Evolutionary conservation across 495 filamentous ascomycete species (phyloP), one percentile per base, ranked within the genome.

Genomic region (Oleoguttula mirabilis): DNA sequence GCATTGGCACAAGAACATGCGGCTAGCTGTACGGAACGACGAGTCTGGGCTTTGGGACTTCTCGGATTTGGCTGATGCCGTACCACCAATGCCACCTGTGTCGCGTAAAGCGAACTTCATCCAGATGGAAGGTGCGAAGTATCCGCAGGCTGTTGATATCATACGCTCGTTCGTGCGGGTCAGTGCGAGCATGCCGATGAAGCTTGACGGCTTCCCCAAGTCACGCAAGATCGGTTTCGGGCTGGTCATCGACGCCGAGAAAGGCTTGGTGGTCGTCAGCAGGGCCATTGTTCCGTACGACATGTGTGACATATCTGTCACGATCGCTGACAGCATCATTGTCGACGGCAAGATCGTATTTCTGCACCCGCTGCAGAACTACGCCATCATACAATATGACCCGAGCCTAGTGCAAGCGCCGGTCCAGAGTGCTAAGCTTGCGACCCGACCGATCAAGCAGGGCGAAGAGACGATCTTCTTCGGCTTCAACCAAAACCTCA

Each of bases 291-390:
- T 99, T 6, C 90, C 90, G 11, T 95, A 94, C 54, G 85, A 99
- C 61, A 71, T 99, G 16, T 95, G 88, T 59, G 90, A 99, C 59
- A 88, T 99, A 51, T 82, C 77, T 43, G 72, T 96, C 57, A 94
- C 87, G 5, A 84, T 99, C 41, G 90, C 90, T 12, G 92, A 99
- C 55, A 93, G 86, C 11, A 81, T 96, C 53, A 83, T 95, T 40
- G 82, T 96, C 12, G 80, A 82, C 43, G 90, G 82, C 45, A 94
- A 92, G 60, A 82, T 99, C 12, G 69, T 94, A 16, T 99, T 99
- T 68, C 71, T 99, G 66, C 90, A 99, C 60, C 90, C 90, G n/a
- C 67, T 96, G 22, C 92, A 95, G 57, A 99, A 99, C 60, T 99
- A 95, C 63, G 80, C 79, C 47, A 80, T 99, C 53, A 73, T 99